Base-by-base conservation (phyloP, 371 early-diverging fungal species). In the Mucor plumbeus region DNA sequence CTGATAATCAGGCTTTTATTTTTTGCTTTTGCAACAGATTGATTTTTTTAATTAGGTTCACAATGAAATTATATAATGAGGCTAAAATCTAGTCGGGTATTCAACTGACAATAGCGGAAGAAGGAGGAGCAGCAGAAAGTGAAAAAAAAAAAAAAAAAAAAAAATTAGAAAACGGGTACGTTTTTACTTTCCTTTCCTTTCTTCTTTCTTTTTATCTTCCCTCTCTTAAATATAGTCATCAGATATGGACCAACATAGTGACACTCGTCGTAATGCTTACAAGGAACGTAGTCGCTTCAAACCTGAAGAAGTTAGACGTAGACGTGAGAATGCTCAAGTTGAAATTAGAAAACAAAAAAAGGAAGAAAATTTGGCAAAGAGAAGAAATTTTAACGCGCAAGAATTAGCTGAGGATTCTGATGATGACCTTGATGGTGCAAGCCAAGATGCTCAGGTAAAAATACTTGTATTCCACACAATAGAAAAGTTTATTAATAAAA, bases 341-440 rank as follows among this genome's bases (percentile, higher is more conserved):
- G 96, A 96, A 83, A 90, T 99, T 77, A 91, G 99, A 61, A 94
- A 93, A 75, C 93, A 94, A 78, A 97, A 97, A 86, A 90, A 95
- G 61, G 97, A 98, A 79, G 99, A 99, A 76, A 88, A 90, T 58
- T 79, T 97, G 38, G 87, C 93, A 65, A 99, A 99, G 84, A 89
- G 95, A 73, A 89, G 99, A 67, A 96, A 95, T 79, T 78, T 88
- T 38, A 84, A 82, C n/a, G 76, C 82, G 15, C 85, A 70, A 41
- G 69, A 77, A 10, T 81, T 78, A 21, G 82, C 86, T 47, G 89
- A 88, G 26, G 95, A 95, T 61, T 90, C 90, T 67, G 97, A 96
- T 69, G 94, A 93, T 72, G 97, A 96, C 65, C 79, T 85, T 38
- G 87, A 82, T 65, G 72, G 78, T 38, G 72, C 77, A 8, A 67